A percentile compares a stretch with the other conserved stretches of the same genome.
Evolutionary conservation across 2,329 filamentous ascomycete species (phyloP).

Genomic region (Fusarium poae): DNA sequence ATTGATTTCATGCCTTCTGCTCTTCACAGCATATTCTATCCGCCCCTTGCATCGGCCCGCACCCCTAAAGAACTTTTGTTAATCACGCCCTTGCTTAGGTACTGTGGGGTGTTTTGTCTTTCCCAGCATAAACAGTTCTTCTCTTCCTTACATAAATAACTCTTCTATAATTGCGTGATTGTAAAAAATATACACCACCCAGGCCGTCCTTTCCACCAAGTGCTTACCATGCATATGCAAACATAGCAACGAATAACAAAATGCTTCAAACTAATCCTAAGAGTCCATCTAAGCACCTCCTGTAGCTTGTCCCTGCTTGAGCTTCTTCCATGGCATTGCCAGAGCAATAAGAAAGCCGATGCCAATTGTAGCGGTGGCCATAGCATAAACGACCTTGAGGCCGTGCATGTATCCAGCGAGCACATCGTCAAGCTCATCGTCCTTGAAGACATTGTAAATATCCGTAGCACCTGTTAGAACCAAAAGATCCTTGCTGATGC

Average conservation of each 20-base stretch:
- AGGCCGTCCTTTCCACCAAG: background rate
- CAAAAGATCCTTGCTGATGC: constrained; percentile 3
- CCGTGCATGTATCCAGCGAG: constrained; percentile 14
- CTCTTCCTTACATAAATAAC: background rate
- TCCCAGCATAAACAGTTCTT: background rate
- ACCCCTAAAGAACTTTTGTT: too few species aligned
- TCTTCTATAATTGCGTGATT: background rate
- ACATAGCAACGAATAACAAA: background rate
- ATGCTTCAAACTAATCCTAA: background rate
- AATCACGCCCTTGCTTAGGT: background rate
- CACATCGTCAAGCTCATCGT: constrained; percentile 6
- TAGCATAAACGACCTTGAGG: constrained; percentile 9
- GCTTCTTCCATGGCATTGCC: constrained; percentile 12
- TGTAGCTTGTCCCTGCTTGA: constrained; percentile 8
- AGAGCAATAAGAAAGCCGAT: constrained; percentile 12
- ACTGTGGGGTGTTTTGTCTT: background rate
- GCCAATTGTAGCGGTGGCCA: constrained; percentile 8
- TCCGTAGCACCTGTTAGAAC: constrained; percentile 11
- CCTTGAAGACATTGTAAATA: constrained; percentile 15
- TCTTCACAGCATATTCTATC: background rate
- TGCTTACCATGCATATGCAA: background rate
- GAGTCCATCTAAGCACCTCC: background rate
- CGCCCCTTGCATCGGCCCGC: background rate
- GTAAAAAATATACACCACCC: background rate
- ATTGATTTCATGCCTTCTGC: background rate